Evolutionary conservation across 495 filamentous ascomycete species (phyloP), one percentile per base, ranked within the genome.

Genomic region (Penicillium chermesinum): DNA sequence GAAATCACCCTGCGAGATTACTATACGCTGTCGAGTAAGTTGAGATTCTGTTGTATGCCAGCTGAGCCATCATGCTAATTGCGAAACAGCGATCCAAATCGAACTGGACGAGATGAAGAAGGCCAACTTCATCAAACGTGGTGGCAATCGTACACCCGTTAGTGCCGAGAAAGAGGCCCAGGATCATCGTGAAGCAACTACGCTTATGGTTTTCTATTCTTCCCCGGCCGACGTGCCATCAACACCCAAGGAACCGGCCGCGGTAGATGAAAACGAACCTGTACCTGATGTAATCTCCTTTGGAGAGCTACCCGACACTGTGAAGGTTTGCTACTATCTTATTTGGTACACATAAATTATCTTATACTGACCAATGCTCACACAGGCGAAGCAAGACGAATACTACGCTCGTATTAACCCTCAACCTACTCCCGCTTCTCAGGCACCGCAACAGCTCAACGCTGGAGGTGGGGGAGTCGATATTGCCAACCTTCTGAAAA

Each of bases 191-290:
- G 91, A 95, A 64, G 70, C 74, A 16, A 82, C 74, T n/a, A 89
- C 87, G 18, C 77, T 95, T 25, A 89, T 94, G 82, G 86, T 84
- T 4, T 80, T 89, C 49, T 93, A 95, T 57, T 79, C 84, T 2
- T 81, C 82, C 43, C 64, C 69, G 27, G 77, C 77, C 6, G 89
- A 95, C 55, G 84, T 94, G 49, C 91, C 91, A 3, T 70, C 81
- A 1, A 81, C 84, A 0, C 86, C 91, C 2, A 80, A 83, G 46
- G 91, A 94, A 43, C 88, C 89, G 2, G 63, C 74, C 12, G 65
- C 76, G 33, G 59, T 64, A 13, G 70, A 66, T 16, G 58, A 66
- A 9, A 57, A 66, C 3, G 71, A 76, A 38, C 45, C 46, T 14
- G 68, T 48, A 2, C 37, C 58, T 5, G 69, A 68, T 12, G 55